A percentile compares a stretch with the other conserved stretches of the same genome.
Conservation (phyloP, 345 rosid species). For the Trapa bicornis region DNA sequence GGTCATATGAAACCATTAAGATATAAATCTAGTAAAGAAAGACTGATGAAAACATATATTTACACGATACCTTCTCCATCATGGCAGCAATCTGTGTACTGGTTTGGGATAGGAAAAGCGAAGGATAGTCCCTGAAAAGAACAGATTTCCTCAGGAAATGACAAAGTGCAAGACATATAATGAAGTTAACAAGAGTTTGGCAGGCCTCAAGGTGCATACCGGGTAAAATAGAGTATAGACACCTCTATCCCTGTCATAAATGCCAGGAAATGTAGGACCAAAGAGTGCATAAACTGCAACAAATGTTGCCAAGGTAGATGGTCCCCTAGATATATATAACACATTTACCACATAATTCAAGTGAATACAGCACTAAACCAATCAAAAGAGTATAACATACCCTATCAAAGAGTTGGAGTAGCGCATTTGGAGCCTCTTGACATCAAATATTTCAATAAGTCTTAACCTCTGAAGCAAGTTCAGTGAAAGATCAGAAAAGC, state of each 20-base stretch:
- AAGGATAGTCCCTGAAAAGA: conserved; percentile 79
- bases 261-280: conserved; percentile 95
- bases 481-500: conserved; percentile 8
- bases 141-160: conserved; percentile 1
- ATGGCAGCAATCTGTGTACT: conserved; percentile 75
- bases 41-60: not conserved
- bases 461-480: conserved; percentile 59
- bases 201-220: conserved; percentile 25
- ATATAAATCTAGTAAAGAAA: not conserved
- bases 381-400: conserved; percentile 28
- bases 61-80: conserved; percentile 59
- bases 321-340: conserved; percentile 40
- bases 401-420: conserved; percentile 75
- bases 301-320: conserved; percentile 85
- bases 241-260: conserved; percentile 79
- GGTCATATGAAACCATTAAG: conserved; percentile 6
- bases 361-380: not conserved
- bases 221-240: conserved; percentile 85
- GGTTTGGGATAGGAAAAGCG: conserved; percentile 88
- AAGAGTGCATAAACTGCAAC: conserved; percentile 85
- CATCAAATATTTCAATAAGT: conserved; percentile 74
- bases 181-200: not conserved
- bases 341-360: not conserved
- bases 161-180: not conserved
- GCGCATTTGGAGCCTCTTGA: conserved; percentile 90